These are phyloP conservation scores for Rhynchospora breviuscula DNA, from an alignment of 176 grass and related monocot species.

Conservation along the genomic window DNA sequence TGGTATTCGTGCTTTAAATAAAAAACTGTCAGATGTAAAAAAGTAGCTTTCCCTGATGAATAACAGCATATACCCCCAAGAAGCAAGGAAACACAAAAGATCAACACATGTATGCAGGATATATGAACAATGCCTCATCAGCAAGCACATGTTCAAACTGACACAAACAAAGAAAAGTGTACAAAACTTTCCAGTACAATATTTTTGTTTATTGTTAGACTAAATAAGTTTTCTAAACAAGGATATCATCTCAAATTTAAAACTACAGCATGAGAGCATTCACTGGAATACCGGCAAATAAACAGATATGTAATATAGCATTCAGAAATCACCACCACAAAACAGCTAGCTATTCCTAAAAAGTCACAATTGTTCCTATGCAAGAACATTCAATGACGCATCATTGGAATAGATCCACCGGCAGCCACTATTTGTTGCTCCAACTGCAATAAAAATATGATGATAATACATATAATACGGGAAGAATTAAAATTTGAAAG, in stretches of 20 bases:
- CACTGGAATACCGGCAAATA: neutral
- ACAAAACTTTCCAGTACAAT: neutral
- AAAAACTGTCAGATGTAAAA: too few relatives aligned
- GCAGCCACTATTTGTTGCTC: constrained; percentile 36
- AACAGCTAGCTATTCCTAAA: constrained; percentile 14
- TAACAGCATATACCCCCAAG: neutral
- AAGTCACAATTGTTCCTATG: neutral
- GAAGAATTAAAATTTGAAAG: neutral
- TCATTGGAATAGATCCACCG: constrained; percentile 36
- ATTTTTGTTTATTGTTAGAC: constrained; percentile 5
- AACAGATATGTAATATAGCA: neutral
- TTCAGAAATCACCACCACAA: neutral
- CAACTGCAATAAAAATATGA: constrained; percentile 17
- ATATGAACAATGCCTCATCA: neutral
- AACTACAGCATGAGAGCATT: neutral
- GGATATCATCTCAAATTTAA: neutral
- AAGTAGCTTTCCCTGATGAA: too few relatives aligned
- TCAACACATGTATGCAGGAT: neutral
- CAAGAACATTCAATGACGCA: constrained; percentile 12
- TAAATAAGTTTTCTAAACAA: neutral
- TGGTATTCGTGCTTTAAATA: too few relatives aligned
- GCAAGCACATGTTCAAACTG: neutral
- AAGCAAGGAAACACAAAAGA: neutral
- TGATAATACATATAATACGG: neutral
- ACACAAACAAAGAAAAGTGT: neutral